These are phyloP conservation scores for Eimeria zaria DNA, from an alignment of 169 alveolate genomes.

Conservation along the genomic window DNA sequence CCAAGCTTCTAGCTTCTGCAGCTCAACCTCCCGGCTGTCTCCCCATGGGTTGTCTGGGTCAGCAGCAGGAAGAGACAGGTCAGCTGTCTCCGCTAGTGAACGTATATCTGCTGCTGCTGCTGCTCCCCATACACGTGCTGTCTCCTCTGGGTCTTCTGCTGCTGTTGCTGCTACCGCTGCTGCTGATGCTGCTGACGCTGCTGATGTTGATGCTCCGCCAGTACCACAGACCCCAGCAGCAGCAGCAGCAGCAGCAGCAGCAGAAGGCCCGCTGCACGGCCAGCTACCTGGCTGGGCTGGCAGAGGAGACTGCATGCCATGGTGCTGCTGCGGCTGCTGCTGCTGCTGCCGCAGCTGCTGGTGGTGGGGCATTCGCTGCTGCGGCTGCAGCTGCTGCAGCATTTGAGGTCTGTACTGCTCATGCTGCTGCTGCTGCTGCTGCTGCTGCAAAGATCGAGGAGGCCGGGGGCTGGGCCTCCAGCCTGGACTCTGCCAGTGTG, in stretches of 20 bases:
- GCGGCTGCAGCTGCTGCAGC: neutral
- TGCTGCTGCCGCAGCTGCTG: neutral
- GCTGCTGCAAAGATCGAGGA: neutral
- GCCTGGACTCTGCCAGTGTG: neutral
- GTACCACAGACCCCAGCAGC: neutral
- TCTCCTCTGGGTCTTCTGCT: constrained; percentile 51
- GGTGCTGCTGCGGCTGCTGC: neutral
- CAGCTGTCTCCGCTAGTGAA: constrained; percentile 13
- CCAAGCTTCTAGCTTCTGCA: constrained; percentile 40
- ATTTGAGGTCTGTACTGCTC: neutral
- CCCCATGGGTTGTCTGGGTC: constrained; percentile 40
- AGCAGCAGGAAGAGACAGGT: constrained; percentile 41
- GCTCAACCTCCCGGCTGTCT: constrained; percentile 5
- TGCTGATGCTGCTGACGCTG: constrained; percentile 6
- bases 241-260: constrained; percentile 26
- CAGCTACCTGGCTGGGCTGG: neutral
- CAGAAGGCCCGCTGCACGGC: constrained; percentile 3
- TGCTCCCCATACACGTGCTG: constrained; percentile 55
- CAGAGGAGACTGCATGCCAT: neutral
- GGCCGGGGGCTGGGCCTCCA: neutral
- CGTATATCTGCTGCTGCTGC: constrained; percentile 41
- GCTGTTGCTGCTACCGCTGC: neutral
- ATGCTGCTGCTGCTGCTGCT: neutral
- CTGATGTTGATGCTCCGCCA: neutral
- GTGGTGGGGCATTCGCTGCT: constrained; percentile 20